phyloP scores from a whole-genome alignment of 345 rosid genomes.

The Mallotus nudiflorus region DNA sequence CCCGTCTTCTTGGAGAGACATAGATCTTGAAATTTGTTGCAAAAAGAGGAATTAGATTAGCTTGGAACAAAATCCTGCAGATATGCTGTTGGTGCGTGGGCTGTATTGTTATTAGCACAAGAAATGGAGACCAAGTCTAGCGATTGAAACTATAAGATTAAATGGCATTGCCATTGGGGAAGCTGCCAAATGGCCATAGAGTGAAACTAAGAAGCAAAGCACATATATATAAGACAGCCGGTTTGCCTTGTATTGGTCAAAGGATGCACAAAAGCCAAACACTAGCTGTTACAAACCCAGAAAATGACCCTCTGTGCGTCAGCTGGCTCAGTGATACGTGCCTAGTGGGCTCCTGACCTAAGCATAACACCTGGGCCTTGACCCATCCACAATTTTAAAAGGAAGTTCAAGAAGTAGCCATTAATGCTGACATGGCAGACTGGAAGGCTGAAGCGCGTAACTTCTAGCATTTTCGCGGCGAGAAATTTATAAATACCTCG shows the following conservation, averaged over 20 bases:
- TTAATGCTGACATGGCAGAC: too few species aligned
- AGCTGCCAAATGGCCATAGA: conserved; percentile 30
- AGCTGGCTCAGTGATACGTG: too few species aligned
- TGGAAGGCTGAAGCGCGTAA: not conserved
- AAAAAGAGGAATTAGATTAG: too few species aligned
- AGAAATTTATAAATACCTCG: not conserved
- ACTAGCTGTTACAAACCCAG: too few species aligned
- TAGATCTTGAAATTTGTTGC: conserved; percentile 4
- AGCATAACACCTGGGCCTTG: not conserved
- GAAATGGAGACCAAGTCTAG: conserved; percentile 23
- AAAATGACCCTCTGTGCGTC: too few species aligned
- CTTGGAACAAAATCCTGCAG: not conserved
- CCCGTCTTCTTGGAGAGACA: conserved; percentile 34
- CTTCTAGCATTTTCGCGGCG: conserved; percentile 18
- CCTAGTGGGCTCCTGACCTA: too few species aligned
- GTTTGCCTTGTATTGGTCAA: not conserved
- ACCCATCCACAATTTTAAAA: not conserved
- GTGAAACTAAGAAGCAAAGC: conserved; percentile 10
- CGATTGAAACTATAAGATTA: conserved; percentile 41
- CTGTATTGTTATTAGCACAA: conserved; percentile 8
- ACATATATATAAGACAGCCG: not conserved
- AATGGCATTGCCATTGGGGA: conserved; percentile 25
- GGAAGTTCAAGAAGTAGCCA: too few species aligned
- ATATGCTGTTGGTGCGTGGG: too few species aligned
- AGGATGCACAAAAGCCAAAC: too few species aligned